Percentiles rank a stretch among this genome's conserved stretches.
Evolutionary conservation across 2,329 filamentous ascomycete species (phyloP).

Genomic region (Pseudopyricularia cyperi): DNA sequence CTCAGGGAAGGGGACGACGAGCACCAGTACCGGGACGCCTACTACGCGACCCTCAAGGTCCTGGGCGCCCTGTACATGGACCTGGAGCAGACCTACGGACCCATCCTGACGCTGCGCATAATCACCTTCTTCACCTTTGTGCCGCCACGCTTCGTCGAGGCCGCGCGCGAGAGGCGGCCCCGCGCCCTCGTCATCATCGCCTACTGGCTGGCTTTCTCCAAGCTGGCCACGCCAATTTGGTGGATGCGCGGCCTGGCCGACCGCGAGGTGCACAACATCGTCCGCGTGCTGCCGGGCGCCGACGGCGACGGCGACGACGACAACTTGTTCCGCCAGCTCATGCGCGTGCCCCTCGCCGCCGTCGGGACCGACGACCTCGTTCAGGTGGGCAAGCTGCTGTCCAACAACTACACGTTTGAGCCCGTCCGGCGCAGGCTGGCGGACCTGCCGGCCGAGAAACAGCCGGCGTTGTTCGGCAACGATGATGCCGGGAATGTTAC

Average conservation of each 20-base stretch:
- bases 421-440: slow-evolving; percentile 8
- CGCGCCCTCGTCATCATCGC: slow-evolving; percentile 38
- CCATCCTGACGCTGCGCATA: slow-evolving; percentile 33
- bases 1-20: slow-evolving; percentile 30
- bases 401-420: slow-evolving; percentile 29
- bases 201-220: slow-evolving; percentile 37
- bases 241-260: slow-evolving; percentile 35
- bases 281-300: slow-evolving; percentile 14
- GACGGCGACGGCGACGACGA: slow-evolving; percentile 15
- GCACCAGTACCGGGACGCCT: slow-evolving; percentile 21
- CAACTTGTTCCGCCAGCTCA: slow-evolving; percentile 26
- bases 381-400: slow-evolving; percentile 26
- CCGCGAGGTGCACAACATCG: slow-evolving; percentile 31
- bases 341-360: slow-evolving; percentile 27
- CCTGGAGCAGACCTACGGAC: slow-evolving; percentile 28
- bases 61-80: slow-evolving; percentile 39
- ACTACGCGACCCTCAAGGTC: slow-evolving; percentile 32
- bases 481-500: too few relatives aligned
- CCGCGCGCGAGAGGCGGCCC: slow-evolving; percentile 26
- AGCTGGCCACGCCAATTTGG: slow-evolving; percentile 29
- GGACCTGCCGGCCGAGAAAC: neutral
- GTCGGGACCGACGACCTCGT: slow-evolving; percentile 17
- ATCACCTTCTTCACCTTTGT: slow-evolving; percentile 41
- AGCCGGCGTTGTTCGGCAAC: slow-evolving; percentile 3
- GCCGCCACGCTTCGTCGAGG: slow-evolving; percentile 27